Conservation (phyloP, 1,284 basidiomycete species). For the Amylostereum chailletii region DNA sequence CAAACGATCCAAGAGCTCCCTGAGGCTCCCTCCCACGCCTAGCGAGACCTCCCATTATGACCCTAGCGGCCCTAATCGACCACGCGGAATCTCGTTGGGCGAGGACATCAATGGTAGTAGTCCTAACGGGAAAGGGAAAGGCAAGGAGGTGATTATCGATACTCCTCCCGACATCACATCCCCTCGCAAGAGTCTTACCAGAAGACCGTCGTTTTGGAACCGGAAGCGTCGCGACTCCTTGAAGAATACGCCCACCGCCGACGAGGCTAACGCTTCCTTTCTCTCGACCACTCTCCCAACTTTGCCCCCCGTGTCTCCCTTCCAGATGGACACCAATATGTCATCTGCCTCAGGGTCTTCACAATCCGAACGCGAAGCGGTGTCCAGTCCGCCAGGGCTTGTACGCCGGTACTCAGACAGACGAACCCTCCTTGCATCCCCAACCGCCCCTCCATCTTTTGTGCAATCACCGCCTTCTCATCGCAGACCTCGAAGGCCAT, state of each 20-base stretch:
- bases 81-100: slow-evolving; percentile 34
- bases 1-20: slow-evolving; percentile 41
- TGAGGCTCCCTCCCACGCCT: slow-evolving; percentile 21
- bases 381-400: slow-evolving; percentile 27
- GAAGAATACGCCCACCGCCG: slow-evolving; percentile 13
- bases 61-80: slow-evolving; percentile 28
- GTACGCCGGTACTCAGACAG: slow-evolving; percentile 42
- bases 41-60: slow-evolving; percentile 15
- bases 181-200: slow-evolving; percentile 30
- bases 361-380: slow-evolving; percentile 18
- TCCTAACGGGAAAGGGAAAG: slow-evolving; percentile 31
- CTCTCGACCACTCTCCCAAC: slow-evolving; percentile 28
- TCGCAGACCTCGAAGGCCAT: slow-evolving; percentile 15
- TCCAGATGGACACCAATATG: slow-evolving; percentile 29
- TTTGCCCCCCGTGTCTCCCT: slow-evolving; percentile 44
- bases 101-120: slow-evolving; percentile 17
- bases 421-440: slow-evolving; percentile 22
- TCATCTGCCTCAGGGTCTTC: slow-evolving; percentile 16
- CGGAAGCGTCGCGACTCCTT: slow-evolving; percentile 27
- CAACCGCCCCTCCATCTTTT: slow-evolving; percentile 11
- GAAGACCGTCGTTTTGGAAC: slow-evolving; percentile 49
- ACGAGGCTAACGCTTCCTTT: slow-evolving; percentile 16
- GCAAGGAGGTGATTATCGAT: slow-evolving; percentile 26
- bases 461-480: slow-evolving; percentile 1
- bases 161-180: slow-evolving; percentile 6